These are phyloP conservation scores for Kernera saxatilis DNA, from an alignment of 345 rosid species.

Conservation along the genomic window DNA sequence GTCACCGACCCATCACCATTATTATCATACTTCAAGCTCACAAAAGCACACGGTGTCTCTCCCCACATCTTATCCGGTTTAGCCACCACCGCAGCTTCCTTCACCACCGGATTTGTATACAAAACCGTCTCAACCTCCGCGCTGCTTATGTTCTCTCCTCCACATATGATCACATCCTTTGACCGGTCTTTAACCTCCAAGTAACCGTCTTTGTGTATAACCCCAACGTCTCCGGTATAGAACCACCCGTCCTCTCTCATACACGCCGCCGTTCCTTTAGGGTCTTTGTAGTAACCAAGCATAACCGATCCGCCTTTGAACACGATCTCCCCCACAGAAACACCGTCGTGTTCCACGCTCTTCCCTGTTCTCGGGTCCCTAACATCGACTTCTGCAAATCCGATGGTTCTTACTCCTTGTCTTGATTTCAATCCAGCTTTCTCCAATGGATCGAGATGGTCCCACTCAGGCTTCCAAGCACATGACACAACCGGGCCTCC, in stretches of 20 bases:
- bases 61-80: conserved; percentile 60
- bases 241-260: conserved; percentile 56
- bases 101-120: conserved; percentile 49
- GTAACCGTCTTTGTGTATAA: conserved; percentile 54
- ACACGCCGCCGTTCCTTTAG: conserved; percentile 36
- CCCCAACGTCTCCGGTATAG: conserved; percentile 54
- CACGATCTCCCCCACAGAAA: conserved; percentile 48
- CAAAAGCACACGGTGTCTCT: conserved; percentile 65
- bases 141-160: conserved; percentile 63
- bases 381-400: conserved; percentile 42
- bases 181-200: conserved; percentile 56
- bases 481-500: conserved; percentile 50
- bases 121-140: conserved; percentile 53
- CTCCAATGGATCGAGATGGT: conserved; percentile 32
- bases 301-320: conserved; percentile 47
- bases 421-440: conserved; percentile 46
- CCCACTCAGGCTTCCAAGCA: conserved; percentile 55
- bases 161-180: conserved; percentile 59
- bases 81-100: conserved; percentile 67
- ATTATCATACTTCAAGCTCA: conserved; percentile 41
- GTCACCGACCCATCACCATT: conserved; percentile 8
- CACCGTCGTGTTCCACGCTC: conserved; percentile 47
- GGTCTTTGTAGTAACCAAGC: conserved; percentile 63
- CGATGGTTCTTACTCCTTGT: conserved; percentile 45
- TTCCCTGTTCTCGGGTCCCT: conserved; percentile 36